Evolutionary conservation across 441 rosid species (phyloP), one percentile per base, ranked within the genome.

Genomic region (Cnidoscolus chayamansa): DNA sequence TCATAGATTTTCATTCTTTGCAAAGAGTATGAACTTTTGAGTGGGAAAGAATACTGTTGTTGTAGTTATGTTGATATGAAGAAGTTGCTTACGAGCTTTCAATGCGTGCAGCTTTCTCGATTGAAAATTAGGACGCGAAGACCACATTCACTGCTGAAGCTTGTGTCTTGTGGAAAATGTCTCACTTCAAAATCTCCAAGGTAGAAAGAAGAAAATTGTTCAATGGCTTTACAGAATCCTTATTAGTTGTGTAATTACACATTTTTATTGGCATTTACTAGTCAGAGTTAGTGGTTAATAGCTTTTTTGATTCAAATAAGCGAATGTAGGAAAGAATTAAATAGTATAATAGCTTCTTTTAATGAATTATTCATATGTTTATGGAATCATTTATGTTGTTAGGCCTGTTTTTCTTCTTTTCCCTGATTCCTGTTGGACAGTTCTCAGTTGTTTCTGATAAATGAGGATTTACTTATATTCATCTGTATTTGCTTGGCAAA

Each of bases 81-180:
- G 35, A 54, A 71, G 49, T 31, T 71, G 59, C 68, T 51, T 4
- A 50, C 7, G 45, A 3, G 45, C 7, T 5, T 40, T 40, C 45
- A 0, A 3, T 40, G n/a, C 75, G n/a, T 70, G 85, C 89, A 91
- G 98, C 86, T 80, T 55, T 87, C 95, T 13, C 89, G 93, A 50
- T 80, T 91, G 87, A 95, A 88, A 81, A 76, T 88, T 35, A 82
- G 97, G 81, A 69, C 83, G 0, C 81, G 88, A 70, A 89, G 83
- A 73, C 86, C 92, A 17, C 77, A 85, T 58, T 67, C 97, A 6
- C 83, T 95, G 77, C 66, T 93, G 83, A 95, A 93, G 84, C 82
- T 93, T 0, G 90, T 93, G 61, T 81, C 89, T 8, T 95, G 99
- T 11, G 97, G 97, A 74, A 85, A 86, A 76, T 93, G 95, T 78